A percentile compares a stretch with the other conserved stretches of the same genome.
Evolutionary conservation across 176 grass and related monocot species (phyloP).

Genomic region (Lolium rigidum): DNA sequence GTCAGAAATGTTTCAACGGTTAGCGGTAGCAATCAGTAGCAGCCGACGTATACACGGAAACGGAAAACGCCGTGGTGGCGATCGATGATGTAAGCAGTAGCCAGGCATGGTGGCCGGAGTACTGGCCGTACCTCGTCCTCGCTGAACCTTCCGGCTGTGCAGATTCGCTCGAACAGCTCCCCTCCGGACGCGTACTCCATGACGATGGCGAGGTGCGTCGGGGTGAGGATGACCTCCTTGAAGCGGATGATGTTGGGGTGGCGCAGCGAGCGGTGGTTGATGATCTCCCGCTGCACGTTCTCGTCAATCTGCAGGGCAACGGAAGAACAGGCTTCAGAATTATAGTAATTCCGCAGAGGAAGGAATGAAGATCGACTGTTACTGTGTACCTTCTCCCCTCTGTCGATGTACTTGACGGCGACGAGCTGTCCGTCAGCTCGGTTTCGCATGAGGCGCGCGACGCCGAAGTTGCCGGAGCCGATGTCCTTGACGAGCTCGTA

Average conservation of each 20-base stretch:
- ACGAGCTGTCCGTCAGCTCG: constrained; percentile 71
- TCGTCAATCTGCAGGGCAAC: constrained; percentile 78
- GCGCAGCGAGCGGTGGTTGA: constrained; percentile 86
- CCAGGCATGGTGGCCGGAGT: no score
- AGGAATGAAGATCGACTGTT: no score
- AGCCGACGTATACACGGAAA: not conserved
- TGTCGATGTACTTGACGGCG: constrained; percentile 91
- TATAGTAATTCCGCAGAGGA: not conserved
- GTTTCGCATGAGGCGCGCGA: constrained; percentile 81
- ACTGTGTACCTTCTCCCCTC: constrained; percentile 64
- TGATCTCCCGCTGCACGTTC: constrained; percentile 97
- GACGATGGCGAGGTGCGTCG: constrained; percentile 82
- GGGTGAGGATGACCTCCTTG: constrained; percentile 92
- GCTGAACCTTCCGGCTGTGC: constrained; percentile 80
- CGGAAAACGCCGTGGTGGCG: not conserved
- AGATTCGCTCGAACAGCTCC: constrained; percentile 84
- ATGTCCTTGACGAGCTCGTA: constrained; percentile 90
- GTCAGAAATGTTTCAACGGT: not conserved
- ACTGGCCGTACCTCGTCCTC: constrained; percentile 63
- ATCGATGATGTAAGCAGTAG: no score
- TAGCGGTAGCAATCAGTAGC: not conserved
- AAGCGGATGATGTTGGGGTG: constrained; percentile 96
- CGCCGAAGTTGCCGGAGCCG: constrained; percentile 88
- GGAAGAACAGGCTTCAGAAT: no score
- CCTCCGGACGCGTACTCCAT: constrained; percentile 87